These are phyloP conservation scores for Neonectria hederae DNA, from an alignment of 2,329 filamentous ascomycete genomes.

Conservation along the genomic window DNA sequence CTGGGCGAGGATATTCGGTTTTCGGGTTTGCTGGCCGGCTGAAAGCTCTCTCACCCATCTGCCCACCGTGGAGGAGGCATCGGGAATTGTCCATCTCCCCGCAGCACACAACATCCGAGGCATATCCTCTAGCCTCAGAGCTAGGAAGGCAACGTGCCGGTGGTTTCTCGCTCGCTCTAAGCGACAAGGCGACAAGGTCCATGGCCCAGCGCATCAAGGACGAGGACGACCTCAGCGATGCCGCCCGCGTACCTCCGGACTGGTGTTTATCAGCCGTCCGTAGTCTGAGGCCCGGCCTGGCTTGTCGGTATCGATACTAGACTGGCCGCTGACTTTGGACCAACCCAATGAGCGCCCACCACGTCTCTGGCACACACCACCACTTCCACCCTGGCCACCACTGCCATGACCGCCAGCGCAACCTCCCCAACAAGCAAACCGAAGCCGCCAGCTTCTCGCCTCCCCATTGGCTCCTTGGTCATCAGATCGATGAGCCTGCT, in stretches of 20 bases:
- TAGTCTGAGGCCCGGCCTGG: constrained; percentile 24
- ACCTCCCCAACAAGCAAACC: constrained; percentile 31
- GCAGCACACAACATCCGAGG: constrained; percentile 18
- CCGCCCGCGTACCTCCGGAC: constrained; percentile 34
- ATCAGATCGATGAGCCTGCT: constrained; percentile 25
- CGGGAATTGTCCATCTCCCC: constrained; percentile 20
- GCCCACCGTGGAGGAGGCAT: constrained; percentile 2
- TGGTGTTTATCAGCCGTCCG: constrained; percentile 25
- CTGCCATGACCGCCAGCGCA: constrained; percentile 31
- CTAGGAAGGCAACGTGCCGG: constrained; percentile 9
- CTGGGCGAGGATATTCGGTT: constrained; percentile 24
- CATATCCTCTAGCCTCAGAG: constrained; percentile 12
- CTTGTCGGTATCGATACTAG: constrained; percentile 31
- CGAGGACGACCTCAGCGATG: constrained; percentile 6
- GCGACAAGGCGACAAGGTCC: constrained; percentile 9
- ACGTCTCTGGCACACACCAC: constrained; percentile 49
- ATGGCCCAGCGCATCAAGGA: constrained; percentile 9
- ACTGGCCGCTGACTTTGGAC: constrained; percentile 31
- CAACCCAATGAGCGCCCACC: constrained; percentile 48
- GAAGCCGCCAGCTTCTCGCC: constrained; percentile 16
- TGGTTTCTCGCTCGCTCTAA: constrained; percentile 15
- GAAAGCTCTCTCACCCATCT: constrained; percentile 13
- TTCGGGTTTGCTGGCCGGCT: constrained; percentile 29
- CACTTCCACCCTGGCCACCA: constrained; percentile 33
- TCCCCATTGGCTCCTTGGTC: constrained; percentile 22